A percentile compares a stretch with the other conserved stretches of the same genome.
These are phyloP conservation scores for Alisma plantagoaquatica DNA, from an alignment of 106 monocot genomes.

Conservation along the genomic window DNA sequence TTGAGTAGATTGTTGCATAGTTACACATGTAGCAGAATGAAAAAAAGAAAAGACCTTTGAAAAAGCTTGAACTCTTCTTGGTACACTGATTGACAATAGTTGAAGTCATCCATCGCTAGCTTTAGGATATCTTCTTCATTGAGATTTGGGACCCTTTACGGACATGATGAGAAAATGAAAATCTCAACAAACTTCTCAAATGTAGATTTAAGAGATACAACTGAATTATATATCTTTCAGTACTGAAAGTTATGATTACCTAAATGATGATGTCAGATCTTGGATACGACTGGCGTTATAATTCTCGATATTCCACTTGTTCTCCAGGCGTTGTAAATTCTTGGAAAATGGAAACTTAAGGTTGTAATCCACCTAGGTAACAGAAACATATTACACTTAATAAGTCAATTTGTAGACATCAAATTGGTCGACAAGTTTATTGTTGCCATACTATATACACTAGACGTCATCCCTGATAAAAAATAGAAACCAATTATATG, in stretches of 20 bases:
- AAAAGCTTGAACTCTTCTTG: constrained; percentile 52
- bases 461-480: too few relatives aligned
- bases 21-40: not conserved
- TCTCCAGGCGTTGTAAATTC: constrained; percentile 64
- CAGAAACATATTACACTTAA: not conserved
- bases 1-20: not conserved
- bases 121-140: constrained; percentile 25
- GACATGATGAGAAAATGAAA: not conserved
- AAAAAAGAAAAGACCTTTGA: constrained; percentile 29
- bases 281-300: constrained; percentile 16
- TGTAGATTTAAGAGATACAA: too few relatives aligned
- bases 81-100: constrained; percentile 43
- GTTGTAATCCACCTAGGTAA: constrained; percentile 53
- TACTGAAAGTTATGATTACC: constrained; percentile 23
- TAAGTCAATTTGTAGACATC: not conserved
- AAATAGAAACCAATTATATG: too few relatives aligned
- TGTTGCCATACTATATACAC: too few relatives aligned
- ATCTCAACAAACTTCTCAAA: not conserved
- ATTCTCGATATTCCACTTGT: constrained; percentile 68
- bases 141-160: constrained; percentile 7
- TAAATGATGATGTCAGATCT: constrained; percentile 30
- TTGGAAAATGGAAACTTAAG: constrained; percentile 55
- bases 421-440: not conserved
- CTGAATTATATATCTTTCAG: not conserved
- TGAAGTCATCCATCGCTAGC: constrained; percentile 60